Evolutionary conservation across 805 yeast genomes (phyloP).

Genomic region (Ogataea saltuana): DNA sequence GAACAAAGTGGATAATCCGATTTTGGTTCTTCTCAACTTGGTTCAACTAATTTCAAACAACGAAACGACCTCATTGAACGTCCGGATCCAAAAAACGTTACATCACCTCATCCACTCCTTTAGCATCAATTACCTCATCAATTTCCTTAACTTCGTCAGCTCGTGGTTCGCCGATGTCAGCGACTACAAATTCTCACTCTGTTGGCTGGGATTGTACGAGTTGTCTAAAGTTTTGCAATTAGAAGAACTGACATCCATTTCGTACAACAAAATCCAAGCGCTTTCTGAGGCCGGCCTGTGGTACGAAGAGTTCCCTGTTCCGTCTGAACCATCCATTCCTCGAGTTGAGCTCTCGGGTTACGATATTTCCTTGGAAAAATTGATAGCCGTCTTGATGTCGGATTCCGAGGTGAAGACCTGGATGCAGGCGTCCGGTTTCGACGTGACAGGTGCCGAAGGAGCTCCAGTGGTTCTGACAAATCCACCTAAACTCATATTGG

Average conservation of each 20-base stretch:
- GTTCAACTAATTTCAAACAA: conserved; percentile 35
- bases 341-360: not conserved
- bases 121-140: conserved; percentile 29
- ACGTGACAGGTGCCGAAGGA: conserved; percentile 7
- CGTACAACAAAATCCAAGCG: conserved; percentile 11
- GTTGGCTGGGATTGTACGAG: conserved; percentile 19
- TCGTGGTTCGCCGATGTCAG: conserved; percentile 23
- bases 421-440: conserved; percentile 18
- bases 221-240: conserved; percentile 10
- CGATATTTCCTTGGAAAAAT: conserved; percentile 8
- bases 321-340: conserved; percentile 1
- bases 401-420: conserved; percentile 16
- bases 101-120: conserved; percentile 28
- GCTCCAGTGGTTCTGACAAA: conserved; percentile 16
- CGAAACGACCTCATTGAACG: conserved; percentile 25
- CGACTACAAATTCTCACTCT: conserved; percentile 23
- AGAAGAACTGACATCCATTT: conserved; percentile 12
- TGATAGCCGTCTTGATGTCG: conserved; percentile 8
- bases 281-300: conserved; percentile 17
- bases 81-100: conserved; percentile 30
- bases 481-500: conserved; percentile 21
- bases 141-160: conserved; percentile 22
- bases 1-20: conserved; percentile 40
- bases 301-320: conserved; percentile 19
- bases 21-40: conserved; percentile 40